phyloP scores from a whole-genome alignment of 2,329 filamentous ascomycete species.

The Ophiostoma perfectum region DNA sequence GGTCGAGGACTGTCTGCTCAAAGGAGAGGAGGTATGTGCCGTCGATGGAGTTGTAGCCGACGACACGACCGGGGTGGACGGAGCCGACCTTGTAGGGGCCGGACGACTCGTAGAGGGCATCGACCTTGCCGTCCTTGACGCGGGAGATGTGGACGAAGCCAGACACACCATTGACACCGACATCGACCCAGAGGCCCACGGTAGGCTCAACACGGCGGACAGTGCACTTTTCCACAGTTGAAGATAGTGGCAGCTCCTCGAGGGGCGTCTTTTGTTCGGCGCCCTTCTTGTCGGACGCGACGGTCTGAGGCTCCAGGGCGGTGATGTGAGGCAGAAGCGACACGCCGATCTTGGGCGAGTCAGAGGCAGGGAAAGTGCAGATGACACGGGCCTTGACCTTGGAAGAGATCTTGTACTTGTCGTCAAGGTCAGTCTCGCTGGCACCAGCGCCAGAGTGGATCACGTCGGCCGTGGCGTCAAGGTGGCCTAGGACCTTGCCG shows the following conservation, averaged over 20 bases:
- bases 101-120: slow-evolving; percentile 67
- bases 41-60: slow-evolving; percentile 84
- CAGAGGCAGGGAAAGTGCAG: slow-evolving; percentile 75
- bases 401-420: slow-evolving; percentile 74
- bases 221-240: slow-evolving; percentile 69
- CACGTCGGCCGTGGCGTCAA: slow-evolving; percentile 85
- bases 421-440: slow-evolving; percentile 62
- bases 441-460: slow-evolving; percentile 78
- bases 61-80: slow-evolving; percentile 71
- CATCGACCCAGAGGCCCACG: slow-evolving; percentile 73
- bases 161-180: slow-evolving; percentile 61
- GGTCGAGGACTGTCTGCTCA: slow-evolving; percentile 74
- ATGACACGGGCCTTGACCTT: slow-evolving; percentile 83
- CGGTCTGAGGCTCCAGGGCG: slow-evolving; percentile 42
- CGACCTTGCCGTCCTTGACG: slow-evolving; percentile 83
- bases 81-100: slow-evolving; percentile 76
- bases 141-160: slow-evolving; percentile 94
- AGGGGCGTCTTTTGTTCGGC: slow-evolving; percentile 41
- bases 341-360: slow-evolving; percentile 77
- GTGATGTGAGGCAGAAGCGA: slow-evolving; percentile 82
- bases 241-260: slow-evolving; percentile 62
- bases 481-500: slow-evolving; percentile 85
- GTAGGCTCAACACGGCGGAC: slow-evolving; percentile 74
- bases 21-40: slow-evolving; percentile 81
- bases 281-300: slow-evolving; percentile 25